Evolutionary conservation across 1,284 basidiomycete species (phyloP).

Genomic region (Volvariella volvacea): DNA sequence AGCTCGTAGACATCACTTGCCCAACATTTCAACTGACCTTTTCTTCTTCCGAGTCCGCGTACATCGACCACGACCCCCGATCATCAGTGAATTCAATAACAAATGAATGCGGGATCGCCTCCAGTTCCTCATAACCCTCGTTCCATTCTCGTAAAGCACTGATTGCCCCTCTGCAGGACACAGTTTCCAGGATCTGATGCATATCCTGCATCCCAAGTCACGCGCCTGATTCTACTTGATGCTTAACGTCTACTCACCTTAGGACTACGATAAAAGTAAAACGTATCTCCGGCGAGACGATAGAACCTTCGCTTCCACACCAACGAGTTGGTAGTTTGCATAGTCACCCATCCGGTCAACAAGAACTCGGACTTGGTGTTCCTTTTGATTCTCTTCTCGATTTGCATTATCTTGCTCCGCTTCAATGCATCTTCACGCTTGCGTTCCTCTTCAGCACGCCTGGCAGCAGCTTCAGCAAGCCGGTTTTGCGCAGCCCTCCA

Average conservation of each 20-base stretch:
- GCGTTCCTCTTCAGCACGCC: conserved; percentile 36
- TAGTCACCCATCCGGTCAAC: conserved; percentile 57
- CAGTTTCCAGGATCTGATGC: conserved; percentile 37
- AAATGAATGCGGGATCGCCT: conserved; percentile 65
- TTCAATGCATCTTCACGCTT: conserved; percentile 37
- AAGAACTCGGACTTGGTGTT: conserved; percentile 21
- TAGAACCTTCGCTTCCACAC: conserved; percentile 66
- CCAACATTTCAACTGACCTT: conserved; percentile 39
- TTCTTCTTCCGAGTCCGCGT: conserved; percentile 58
- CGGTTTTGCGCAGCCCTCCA: conserved; percentile 49
- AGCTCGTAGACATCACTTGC: not conserved
- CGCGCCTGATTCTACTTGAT: not conserved
- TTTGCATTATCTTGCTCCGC: conserved; percentile 35
- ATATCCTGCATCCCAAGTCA: conserved; percentile 32
- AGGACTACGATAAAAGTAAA: conserved; percentile 49
- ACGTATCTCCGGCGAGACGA: conserved; percentile 42
- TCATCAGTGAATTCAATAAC: conserved; percentile 54
- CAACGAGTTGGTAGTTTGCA: conserved; percentile 49
- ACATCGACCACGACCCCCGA: conserved; percentile 50
- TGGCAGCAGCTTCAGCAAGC: conserved; percentile 37
- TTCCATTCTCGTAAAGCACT: conserved; percentile 54
- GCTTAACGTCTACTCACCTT: conserved; percentile 32
- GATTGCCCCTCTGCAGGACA: conserved; percentile 41
- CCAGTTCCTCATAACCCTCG: conserved; percentile 67
- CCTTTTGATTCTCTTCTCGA: conserved; percentile 35